Percentiles rank a stretch among this genome's conserved stretches.
phyloP scores from a whole-genome alignment of 2,329 filamentous ascomycete species.

The Dactylonectria macrodidyma region DNA sequence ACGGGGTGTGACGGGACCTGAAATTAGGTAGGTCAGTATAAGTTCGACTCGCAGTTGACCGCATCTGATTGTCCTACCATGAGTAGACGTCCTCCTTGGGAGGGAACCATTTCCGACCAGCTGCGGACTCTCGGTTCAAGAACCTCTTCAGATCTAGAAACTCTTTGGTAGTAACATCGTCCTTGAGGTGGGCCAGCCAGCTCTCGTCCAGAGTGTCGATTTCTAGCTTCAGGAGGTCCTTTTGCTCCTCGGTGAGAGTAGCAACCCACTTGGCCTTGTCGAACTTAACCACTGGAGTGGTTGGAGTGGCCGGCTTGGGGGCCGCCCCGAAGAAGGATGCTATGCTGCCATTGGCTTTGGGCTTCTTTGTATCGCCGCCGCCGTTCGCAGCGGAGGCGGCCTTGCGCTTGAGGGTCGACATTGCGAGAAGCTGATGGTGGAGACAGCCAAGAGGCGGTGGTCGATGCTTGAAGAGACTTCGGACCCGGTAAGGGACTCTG shows the following conservation, averaged over 20 bases:
- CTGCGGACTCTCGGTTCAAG: slow-evolving; percentile 81
- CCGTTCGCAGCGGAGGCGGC: slow-evolving; percentile 62
- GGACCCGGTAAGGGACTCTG: slow-evolving; percentile 33
- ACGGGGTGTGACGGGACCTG: slow-evolving; percentile 94
- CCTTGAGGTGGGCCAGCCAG: slow-evolving; percentile 91
- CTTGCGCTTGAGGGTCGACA: slow-evolving; percentile 78
- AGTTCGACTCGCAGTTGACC: background rate
- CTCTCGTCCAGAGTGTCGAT: slow-evolving; percentile 93
- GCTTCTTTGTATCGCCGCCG: slow-evolving; percentile 73
- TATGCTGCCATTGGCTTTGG: slow-evolving; percentile 83
- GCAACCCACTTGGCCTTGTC: slow-evolving; percentile 93
- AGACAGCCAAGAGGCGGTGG: slow-evolving; percentile 33
- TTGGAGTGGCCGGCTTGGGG: slow-evolving; percentile 66
- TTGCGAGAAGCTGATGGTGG: slow-evolving; percentile 49
- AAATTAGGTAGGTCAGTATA: slow-evolving; percentile 33
- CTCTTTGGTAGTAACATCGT: slow-evolving; percentile 83
- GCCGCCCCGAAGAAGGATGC: slow-evolving; percentile 86
- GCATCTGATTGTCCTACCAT: slow-evolving; percentile 74
- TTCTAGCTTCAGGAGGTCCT: slow-evolving; percentile 85
- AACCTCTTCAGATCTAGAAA: slow-evolving; percentile 93
- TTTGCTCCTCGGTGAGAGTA: slow-evolving; percentile 85
- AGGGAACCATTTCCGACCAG: slow-evolving; percentile 86
- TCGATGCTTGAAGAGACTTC: slow-evolving; percentile 39
- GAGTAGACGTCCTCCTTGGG: slow-evolving; percentile 93
- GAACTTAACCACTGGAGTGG: slow-evolving; percentile 71